A percentile compares a stretch with the other conserved stretches of the same genome.
These are phyloP conservation scores for Aspergillus homomorphus DNA, from an alignment of 495 filamentous ascomycete species.

Conservation along the genomic window DNA sequence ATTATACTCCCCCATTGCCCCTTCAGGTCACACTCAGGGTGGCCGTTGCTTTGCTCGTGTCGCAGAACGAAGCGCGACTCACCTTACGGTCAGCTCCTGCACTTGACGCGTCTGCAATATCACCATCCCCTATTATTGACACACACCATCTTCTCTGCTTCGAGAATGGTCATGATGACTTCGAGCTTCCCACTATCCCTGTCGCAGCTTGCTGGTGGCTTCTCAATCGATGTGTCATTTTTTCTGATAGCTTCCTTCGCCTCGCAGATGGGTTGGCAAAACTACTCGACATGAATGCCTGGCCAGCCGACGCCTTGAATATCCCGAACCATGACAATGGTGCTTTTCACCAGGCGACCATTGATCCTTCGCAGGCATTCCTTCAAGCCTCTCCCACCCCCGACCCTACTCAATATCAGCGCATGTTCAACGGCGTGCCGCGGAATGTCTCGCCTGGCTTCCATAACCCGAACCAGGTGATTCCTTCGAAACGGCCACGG, in stretches of 20 bases:
- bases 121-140: background rate
- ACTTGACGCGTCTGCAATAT: conserved; percentile 36
- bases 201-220: conserved; percentile 20
- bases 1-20: conserved; percentile 4
- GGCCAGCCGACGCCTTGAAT: conserved; percentile 74
- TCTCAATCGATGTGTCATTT: conserved; percentile 13
- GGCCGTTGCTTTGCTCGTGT: conserved; percentile 24
- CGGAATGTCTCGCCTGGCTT: conserved; percentile 79
- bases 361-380: conserved; percentile 55
- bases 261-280: conserved; percentile 57
- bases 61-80: conserved; percentile 29
- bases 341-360: conserved; percentile 60
- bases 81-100: conserved; percentile 25
- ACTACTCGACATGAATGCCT: conserved; percentile 71
- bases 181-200: conserved; percentile 3
- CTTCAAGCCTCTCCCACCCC: conserved; percentile 50
- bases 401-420: conserved; percentile 60
- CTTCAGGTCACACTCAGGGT: conserved; percentile 9
- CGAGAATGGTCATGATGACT: conserved; percentile 12
- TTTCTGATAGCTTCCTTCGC: conserved; percentile 25
- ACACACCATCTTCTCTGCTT: background rate
- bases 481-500: conserved; percentile 83
- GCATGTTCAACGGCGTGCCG: conserved; percentile 80
- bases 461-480: conserved; percentile 69
- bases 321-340: conserved; percentile 73